These are phyloP conservation scores for Wickerhamiella brachini DNA, from an alignment of 805 yeast genomes.

Conservation along the genomic window DNA sequence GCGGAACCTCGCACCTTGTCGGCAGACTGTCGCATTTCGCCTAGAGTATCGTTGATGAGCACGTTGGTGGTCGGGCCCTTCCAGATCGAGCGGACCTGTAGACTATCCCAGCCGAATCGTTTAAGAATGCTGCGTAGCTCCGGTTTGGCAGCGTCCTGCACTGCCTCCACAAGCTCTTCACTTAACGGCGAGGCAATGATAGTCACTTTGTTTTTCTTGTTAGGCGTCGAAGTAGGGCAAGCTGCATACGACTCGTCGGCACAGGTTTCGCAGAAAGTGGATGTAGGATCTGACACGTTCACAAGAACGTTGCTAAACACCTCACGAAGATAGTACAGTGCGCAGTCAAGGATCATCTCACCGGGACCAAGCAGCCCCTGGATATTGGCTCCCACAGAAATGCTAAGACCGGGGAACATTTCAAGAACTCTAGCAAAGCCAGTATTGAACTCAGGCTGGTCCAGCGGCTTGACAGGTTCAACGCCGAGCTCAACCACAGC, in stretches of 20 bases:
- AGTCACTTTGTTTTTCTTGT: slow-evolving; percentile 44
- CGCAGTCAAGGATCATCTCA: slow-evolving; percentile 74
- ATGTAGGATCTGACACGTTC: slow-evolving; percentile 73
- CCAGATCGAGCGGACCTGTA: slow-evolving; percentile 77
- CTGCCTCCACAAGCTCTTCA: neutral
- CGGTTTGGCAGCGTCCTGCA: neutral
- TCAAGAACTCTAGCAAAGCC: slow-evolving; percentile 52
- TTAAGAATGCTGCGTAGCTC: slow-evolving; percentile 7
- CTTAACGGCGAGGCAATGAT: slow-evolving; percentile 3
- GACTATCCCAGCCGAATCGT: slow-evolving; percentile 66
- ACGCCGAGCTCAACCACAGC: slow-evolving; percentile 71
- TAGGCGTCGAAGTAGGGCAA: slow-evolving; percentile 45
- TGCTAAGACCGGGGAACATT: slow-evolving; percentile 43
- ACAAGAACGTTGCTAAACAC: slow-evolving; percentile 53
- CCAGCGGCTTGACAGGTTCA: slow-evolving; percentile 69
- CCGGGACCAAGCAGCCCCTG: slow-evolving; percentile 72
- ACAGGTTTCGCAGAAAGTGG: slow-evolving; percentile 68
- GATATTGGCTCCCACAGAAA: slow-evolving; percentile 80
- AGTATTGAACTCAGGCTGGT: slow-evolving; percentile 39
- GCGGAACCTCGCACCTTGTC: slow-evolving; percentile 38
- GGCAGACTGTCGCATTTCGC: slow-evolving; percentile 43
- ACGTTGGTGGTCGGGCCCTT: slow-evolving; percentile 54
- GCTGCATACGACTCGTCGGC: slow-evolving; percentile 51
- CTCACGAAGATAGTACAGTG: slow-evolving; percentile 59
- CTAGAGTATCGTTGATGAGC: slow-evolving; percentile 56